phyloP scores from a whole-genome alignment of 2,329 filamentous ascomycete genomes.

The Fusarium guadeloupense region DNA sequence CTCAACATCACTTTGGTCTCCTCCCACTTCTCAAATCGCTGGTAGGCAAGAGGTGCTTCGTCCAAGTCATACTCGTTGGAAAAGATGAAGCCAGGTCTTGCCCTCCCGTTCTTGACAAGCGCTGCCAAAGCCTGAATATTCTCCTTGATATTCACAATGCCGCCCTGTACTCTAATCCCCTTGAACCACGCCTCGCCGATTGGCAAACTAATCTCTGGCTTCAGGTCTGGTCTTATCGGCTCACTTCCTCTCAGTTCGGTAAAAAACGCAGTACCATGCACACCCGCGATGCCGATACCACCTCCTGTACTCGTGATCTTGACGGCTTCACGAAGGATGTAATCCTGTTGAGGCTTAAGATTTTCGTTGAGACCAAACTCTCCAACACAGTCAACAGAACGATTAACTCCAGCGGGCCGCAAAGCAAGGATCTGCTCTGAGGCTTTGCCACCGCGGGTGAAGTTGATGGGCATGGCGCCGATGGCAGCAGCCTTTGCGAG shows the following conservation, averaged over 20 bases:
- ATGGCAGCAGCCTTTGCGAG: conserved; percentile 16
- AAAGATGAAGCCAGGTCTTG: conserved; percentile 4
- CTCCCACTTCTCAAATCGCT: neutral
- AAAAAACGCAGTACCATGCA: neutral
- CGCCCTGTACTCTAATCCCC: neutral
- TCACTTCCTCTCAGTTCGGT: neutral
- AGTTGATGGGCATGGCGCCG: conserved; percentile 26
- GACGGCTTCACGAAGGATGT: conserved; percentile 3
- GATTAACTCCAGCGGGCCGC: conserved; percentile 3
- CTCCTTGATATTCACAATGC: neutral
- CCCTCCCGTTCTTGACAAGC: conserved; percentile 7
- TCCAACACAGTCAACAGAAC: conserved; percentile 11
- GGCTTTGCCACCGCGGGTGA: conserved; percentile 15
- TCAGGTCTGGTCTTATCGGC: neutral
- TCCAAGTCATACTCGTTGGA: conserved; percentile 20
- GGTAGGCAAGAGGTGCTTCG: neutral
- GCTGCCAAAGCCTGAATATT: conserved; percentile 4
- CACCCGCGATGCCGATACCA: conserved; percentile 8
- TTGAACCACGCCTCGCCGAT: conserved; percentile 8
- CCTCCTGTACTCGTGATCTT: conserved; percentile 4
- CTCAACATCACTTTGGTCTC: conserved; percentile 9
- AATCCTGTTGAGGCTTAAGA: conserved; percentile 15
- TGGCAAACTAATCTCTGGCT: conserved; percentile 6
- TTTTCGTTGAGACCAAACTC: conserved; percentile 13
- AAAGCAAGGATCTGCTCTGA: conserved; percentile 26